These are phyloP conservation scores for Oidiodendron maius DNA, from an alignment of 495 filamentous ascomycete species.

Conservation along the genomic window DNA sequence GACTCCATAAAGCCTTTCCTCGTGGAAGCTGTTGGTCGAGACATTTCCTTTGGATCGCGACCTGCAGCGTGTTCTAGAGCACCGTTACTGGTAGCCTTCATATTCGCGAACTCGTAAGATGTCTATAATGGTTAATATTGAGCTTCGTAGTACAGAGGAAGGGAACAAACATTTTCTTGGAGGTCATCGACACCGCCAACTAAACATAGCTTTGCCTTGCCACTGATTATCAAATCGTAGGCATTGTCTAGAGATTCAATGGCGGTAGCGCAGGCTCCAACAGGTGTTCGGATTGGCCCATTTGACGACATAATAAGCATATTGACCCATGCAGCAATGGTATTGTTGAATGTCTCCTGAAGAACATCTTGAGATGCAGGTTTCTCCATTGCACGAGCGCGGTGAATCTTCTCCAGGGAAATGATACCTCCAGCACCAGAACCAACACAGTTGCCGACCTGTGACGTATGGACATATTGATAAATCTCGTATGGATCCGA, in stretches of 20 bases:
- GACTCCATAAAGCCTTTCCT: constrained; percentile 98
- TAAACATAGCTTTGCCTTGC: constrained; percentile 90
- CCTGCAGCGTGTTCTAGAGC: constrained; percentile 89
- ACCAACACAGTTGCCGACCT: constrained; percentile 95
- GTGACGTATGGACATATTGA: constrained; percentile 94
- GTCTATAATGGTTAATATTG: constrained; percentile 21
- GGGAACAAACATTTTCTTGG: constrained; percentile 64
- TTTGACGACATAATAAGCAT: constrained; percentile 94
- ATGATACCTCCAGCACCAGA: constrained; percentile 90
- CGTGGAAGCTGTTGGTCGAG: constrained; percentile 89
- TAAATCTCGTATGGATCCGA: constrained; percentile 98
- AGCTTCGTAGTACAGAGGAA: not conserved
- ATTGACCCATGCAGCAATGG: constrained; percentile 98
- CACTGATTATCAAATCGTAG: constrained; percentile 92
- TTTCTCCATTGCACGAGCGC: constrained; percentile 87
- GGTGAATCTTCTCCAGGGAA: constrained; percentile 91
- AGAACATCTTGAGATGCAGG: constrained; percentile 97
- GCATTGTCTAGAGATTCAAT: constrained; percentile 95
- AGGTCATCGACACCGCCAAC: constrained; percentile 98
- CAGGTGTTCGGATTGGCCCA: constrained; percentile 94
- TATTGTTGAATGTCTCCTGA: constrained; percentile 99
- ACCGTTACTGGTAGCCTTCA: constrained; percentile 96
- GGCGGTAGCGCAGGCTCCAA: constrained; percentile 93
- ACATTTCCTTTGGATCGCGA: constrained; percentile 93
- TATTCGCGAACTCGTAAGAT: constrained; percentile 98